Evolutionary conservation across 2,329 filamentous ascomycete genomes (phyloP).

Genomic region (Fusarium oxysporum): DNA sequence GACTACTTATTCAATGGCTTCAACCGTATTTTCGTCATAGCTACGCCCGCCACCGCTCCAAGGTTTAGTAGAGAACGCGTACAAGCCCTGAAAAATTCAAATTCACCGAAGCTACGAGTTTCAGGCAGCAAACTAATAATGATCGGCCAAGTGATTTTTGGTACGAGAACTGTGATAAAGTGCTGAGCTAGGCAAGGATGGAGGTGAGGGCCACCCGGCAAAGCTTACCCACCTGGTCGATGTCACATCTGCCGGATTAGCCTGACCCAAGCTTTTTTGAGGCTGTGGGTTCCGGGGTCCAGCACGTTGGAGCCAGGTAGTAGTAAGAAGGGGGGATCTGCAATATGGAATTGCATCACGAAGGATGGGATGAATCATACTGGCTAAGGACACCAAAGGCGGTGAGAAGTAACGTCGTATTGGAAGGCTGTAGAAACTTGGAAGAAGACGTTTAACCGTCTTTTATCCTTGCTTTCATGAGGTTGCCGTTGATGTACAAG

Average conservation of each 20-base stretch:
- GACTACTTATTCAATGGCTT: constrained; percentile 16
- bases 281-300: background rate
- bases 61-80: background rate
- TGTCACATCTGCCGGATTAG: constrained; percentile 3
- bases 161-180: background rate
- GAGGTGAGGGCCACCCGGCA: background rate
- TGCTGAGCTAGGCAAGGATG: background rate
- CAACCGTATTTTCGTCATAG: background rate
- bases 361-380: background rate
- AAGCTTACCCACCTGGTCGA: background rate
- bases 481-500: background rate
- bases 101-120: constrained; percentile 12
- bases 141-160: constrained; percentile 5
- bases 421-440: background rate
- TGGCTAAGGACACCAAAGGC: background rate
- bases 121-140: constrained; percentile 5
- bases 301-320: background rate
- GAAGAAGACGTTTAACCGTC: background rate
- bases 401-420: background rate
- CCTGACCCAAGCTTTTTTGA: background rate
- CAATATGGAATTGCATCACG: background rate
- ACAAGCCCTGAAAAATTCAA: background rate
- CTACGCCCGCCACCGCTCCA: background rate
- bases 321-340: constrained; percentile 3
- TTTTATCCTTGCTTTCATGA: background rate